These are phyloP conservation scores for Fraxinus latifolia DNA, from an alignment of 305 asterid species.

Conservation along the genomic window DNA sequence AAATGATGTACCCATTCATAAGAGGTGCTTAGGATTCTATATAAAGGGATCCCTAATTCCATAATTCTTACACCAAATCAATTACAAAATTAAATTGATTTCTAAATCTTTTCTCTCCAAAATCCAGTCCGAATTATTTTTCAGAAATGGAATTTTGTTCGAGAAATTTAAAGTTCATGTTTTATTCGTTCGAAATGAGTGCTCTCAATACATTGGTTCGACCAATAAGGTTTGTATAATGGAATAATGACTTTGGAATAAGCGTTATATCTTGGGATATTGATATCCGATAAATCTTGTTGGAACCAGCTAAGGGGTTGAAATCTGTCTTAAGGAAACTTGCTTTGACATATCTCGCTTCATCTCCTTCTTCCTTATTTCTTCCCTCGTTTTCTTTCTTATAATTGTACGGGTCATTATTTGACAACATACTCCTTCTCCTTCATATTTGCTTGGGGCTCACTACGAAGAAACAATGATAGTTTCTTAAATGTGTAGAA, in stretches of 20 bases:
- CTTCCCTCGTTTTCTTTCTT: neutral
- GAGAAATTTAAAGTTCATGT: neutral
- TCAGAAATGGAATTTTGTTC: neutral
- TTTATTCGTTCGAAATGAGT: neutral
- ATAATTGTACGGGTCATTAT: neutral
- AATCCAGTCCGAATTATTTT: too few species aligned
- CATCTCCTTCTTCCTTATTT: neutral
- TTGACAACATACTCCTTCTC: neutral
- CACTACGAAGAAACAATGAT: neutral
- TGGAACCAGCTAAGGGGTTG: neutral
- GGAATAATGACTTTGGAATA: neutral
- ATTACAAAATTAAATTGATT: neutral
- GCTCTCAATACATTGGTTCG: neutral
- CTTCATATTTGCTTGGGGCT: neutral
- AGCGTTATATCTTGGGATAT: too few species aligned
- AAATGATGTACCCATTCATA: neutral
- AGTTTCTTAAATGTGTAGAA: neutral
- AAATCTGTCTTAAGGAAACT: neutral
- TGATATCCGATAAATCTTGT: neutral
- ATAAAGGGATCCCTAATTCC: neutral
- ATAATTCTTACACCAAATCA: neutral
- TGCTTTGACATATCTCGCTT: neutral
- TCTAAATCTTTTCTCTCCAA: neutral
- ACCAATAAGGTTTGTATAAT: neutral
- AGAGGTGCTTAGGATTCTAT: neutral